These are phyloP conservation scores for Entomortierella parvispora DNA, from an alignment of 192 early-diverging fungal species.

Conservation along the genomic window DNA sequence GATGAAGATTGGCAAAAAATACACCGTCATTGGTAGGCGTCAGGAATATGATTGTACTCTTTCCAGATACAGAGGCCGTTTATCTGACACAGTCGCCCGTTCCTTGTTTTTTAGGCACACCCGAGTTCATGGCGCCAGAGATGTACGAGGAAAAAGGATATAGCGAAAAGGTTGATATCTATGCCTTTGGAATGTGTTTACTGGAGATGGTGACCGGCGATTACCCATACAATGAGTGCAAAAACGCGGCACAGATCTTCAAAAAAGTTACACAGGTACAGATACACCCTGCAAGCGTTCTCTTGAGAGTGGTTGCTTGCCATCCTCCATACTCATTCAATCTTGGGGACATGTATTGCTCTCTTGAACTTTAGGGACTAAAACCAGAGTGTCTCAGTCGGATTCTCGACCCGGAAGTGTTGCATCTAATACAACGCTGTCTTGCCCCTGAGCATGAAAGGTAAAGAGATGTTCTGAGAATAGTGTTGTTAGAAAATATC, in stretches of 20 bases:
- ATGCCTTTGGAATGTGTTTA: conserved; percentile 87
- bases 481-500: too few relatives aligned
- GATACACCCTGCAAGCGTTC: background rate
- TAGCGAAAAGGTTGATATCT: conserved; percentile 86
- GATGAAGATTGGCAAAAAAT: conserved; percentile 88
- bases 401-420: conserved; percentile 72
- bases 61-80: background rate
- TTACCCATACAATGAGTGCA: conserved; percentile 85
- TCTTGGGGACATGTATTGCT: background rate
- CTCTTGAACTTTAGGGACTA: conserved; percentile 57
- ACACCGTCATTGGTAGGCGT: conserved; percentile 78
- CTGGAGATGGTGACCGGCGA: conserved; percentile 88
- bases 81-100: background rate
- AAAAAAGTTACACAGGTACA: conserved; percentile 77
- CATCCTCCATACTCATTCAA: conserved; percentile 3
- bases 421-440: conserved; percentile 72
- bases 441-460: conserved; percentile 72
- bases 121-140: conserved; percentile 87
- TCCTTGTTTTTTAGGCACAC: conserved; percentile 57
- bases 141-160: conserved; percentile 89
- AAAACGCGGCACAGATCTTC: conserved; percentile 83
- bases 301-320: background rate
- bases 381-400: conserved; percentile 77
- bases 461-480: too few relatives aligned
- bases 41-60: background rate